A percentile compares a stretch with the other conserved stretches of the same genome.
Evolutionary conservation across 202 grass and related monocot species (phyloP).

Genomic region (Panicum hallii): DNA sequence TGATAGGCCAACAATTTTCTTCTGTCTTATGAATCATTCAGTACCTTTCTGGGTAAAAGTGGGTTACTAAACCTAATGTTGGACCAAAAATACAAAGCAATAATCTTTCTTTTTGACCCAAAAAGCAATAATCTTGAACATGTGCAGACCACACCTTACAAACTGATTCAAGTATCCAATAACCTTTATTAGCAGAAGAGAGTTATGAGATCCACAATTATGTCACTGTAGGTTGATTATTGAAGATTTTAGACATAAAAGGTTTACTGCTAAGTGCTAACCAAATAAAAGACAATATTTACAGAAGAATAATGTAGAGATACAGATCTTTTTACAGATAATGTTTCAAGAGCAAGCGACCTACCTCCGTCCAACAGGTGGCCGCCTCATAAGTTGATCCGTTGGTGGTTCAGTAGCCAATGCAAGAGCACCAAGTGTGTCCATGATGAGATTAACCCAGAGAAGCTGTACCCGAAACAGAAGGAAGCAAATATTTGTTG

Average conservation of each 20-base stretch:
- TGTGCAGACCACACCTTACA: background rate
- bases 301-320: slow-evolving; percentile 5
- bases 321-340: slow-evolving; percentile 32
- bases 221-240: slow-evolving; percentile 10
- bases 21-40: background rate
- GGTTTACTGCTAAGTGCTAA: background rate
- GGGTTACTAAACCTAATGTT: slow-evolving; percentile 9
- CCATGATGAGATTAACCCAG: slow-evolving; percentile 99
- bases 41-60: slow-evolving; percentile 1
- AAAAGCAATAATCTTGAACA: background rate
- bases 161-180: background rate
- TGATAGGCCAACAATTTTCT: background rate
- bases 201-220: slow-evolving; percentile 1
- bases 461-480: slow-evolving; percentile 66
- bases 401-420: slow-evolving; percentile 98
- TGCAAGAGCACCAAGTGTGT: slow-evolving; percentile 96
- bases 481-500: slow-evolving; percentile 29
- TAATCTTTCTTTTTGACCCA: background rate
- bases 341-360: slow-evolving; percentile 38
- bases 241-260: slow-evolving; percentile 16
- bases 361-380: slow-evolving; percentile 79
- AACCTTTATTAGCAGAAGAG: slow-evolving; percentile 13
- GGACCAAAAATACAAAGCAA: slow-evolving; percentile 10
- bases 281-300: background rate
- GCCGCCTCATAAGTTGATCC: slow-evolving; percentile 73